A percentile compares a stretch with the other conserved stretches of the same genome.
Evolutionary conservation across 1,284 basidiomycete species (phyloP).

Genomic region (Heterobasidion irregulare): DNA sequence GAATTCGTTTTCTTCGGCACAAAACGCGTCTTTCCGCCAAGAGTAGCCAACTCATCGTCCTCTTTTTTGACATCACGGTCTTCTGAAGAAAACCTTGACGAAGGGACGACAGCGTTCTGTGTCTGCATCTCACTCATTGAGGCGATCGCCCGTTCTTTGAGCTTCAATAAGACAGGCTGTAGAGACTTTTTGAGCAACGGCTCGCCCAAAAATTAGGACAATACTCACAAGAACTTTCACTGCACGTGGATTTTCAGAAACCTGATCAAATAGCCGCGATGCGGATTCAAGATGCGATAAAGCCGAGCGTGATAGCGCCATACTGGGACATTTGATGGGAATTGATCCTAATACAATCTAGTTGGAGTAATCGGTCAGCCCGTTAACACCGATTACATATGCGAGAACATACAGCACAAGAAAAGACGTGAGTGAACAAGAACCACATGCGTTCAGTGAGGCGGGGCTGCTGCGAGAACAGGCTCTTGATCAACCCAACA

Average conservation of each 20-base stretch:
- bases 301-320: conserved; percentile 55
- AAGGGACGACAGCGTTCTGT: conserved; percentile 1
- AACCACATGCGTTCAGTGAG: conserved; percentile 68
- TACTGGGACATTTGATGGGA: conserved; percentile 46
- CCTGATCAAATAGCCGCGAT: conserved; percentile 44
- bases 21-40: conserved; percentile 54
- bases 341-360: conserved; percentile 66
- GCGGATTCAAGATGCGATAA: conserved; percentile 56
- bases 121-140: conserved; percentile 17
- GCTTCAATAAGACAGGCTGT: conserved; percentile 51
- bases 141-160: conserved; percentile 38
- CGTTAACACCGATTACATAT: neutral
- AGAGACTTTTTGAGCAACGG: neutral
- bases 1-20: conserved; percentile 47
- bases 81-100: conserved; percentile 16
- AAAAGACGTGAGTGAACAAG: conserved; percentile 65
- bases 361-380: neutral
- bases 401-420: conserved; percentile 48
- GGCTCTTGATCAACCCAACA: conserved; percentile 51
- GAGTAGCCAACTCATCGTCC: conserved; percentile 46
- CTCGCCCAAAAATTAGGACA: neutral
- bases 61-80: conserved; percentile 38
- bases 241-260: conserved; percentile 42
- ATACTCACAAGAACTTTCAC: conserved; percentile 49
- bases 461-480: conserved; percentile 55